phyloP scores from a whole-genome alignment of 2,329 filamentous ascomycete species.

The Fusarium sublunatum region DNA sequence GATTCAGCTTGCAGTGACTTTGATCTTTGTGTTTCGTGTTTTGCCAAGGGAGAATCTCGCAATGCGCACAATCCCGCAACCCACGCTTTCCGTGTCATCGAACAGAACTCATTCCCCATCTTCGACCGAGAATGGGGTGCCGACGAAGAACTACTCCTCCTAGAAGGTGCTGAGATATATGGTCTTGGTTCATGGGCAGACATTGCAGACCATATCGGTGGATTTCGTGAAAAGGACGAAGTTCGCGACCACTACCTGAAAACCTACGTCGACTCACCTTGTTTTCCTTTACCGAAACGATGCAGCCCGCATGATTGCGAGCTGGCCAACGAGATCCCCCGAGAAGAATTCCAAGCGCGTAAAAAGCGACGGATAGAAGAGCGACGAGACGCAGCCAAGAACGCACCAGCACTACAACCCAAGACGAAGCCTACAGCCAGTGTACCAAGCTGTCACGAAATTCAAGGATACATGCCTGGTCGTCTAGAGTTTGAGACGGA shows the following conservation, averaged over 20 bases:
- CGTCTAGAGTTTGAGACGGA: constrained; percentile 97
- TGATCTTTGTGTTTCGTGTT: constrained; percentile 96
- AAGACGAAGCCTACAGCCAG: constrained; percentile 97
- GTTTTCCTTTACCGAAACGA: constrained; percentile 87
- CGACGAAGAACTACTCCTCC: constrained; percentile 91
- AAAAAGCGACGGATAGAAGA: constrained; percentile 96
- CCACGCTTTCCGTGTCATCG: constrained; percentile 92
- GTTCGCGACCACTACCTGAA: constrained; percentile 93
- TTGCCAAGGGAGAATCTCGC: constrained; percentile 82
- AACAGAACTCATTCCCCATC: constrained; percentile 98
- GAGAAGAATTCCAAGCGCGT: constrained; percentile 90
- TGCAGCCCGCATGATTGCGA: constrained; percentile 85
- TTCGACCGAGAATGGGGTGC: constrained; percentile 96
- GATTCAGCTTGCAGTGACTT: constrained; percentile 88
- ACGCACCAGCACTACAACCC: constrained; percentile 82
- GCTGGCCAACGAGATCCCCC: constrained; percentile 81
- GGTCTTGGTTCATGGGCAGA: constrained; percentile 97
- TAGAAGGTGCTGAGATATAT: constrained; percentile 96
- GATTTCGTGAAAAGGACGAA: constrained; percentile 93
- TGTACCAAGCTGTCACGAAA: constrained; percentile 96
- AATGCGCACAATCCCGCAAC: constrained; percentile 87
- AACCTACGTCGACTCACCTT: constrained; percentile 84
- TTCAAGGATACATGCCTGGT: constrained; percentile 98
- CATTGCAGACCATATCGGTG: constrained; percentile 97
- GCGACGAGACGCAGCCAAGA: constrained; percentile 86